These are phyloP conservation scores for Salvia hispanica DNA, from an alignment of 257 asterid genomes.

Conservation along the genomic window DNA sequence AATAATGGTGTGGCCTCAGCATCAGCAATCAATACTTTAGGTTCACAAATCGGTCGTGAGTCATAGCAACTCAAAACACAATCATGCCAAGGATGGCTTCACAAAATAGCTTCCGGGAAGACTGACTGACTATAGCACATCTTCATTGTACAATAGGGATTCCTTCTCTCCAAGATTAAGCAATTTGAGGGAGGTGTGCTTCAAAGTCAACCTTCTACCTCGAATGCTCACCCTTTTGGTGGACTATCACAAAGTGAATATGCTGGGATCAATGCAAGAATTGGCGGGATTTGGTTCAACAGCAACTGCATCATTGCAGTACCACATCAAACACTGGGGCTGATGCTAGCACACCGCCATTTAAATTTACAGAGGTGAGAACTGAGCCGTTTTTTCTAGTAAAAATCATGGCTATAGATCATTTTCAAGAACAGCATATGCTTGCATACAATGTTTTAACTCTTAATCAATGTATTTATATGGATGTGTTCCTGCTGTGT, in stretches of 20 bases:
- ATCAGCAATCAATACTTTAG: slow-evolving; percentile 28
- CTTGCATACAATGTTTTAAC: neutral
- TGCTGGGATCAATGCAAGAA: slow-evolving; percentile 43
- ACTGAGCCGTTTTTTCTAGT: slow-evolving; percentile 49
- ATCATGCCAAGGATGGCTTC: slow-evolving; percentile 34
- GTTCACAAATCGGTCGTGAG: slow-evolving; percentile 47
- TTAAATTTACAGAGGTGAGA: slow-evolving; percentile 67
- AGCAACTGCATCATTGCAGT: slow-evolving; percentile 63
- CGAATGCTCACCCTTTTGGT: slow-evolving; percentile 44
- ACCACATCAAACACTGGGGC: slow-evolving; percentile 49
- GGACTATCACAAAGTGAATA: slow-evolving; percentile 45
- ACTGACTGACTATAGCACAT: slow-evolving; percentile 34
- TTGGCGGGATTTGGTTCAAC: slow-evolving; percentile 53
- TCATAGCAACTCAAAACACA: slow-evolving; percentile 39
- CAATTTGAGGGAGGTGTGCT: slow-evolving; percentile 43
- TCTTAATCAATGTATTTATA: neutral
- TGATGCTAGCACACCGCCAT: slow-evolving; percentile 47
- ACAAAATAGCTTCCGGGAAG: slow-evolving; percentile 38
- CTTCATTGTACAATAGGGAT: slow-evolving; percentile 39
- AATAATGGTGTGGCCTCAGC: slow-evolving; percentile 31
- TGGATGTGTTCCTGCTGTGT: slow-evolving; percentile 1
- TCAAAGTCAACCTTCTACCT: slow-evolving; percentile 64
- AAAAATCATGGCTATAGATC: slow-evolving; percentile 40
- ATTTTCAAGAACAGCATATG: slow-evolving; percentile 4
- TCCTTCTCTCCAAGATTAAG: slow-evolving; percentile 40